phyloP scores from a whole-genome alignment of 306 rosid species.

The Hippophae tibetana region DNA sequence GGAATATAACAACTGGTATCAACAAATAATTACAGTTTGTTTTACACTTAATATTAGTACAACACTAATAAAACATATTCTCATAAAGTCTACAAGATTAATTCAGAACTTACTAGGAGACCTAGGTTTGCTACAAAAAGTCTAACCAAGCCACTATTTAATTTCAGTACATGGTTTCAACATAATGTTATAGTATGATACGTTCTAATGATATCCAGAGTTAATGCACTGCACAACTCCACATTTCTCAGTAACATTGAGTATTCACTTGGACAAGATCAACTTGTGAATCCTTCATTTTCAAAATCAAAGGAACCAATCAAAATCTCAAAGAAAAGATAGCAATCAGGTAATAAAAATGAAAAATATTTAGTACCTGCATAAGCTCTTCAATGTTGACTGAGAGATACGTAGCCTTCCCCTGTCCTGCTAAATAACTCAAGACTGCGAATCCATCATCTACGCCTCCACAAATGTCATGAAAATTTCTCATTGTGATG shows the following conservation, averaged over 20 bases:
- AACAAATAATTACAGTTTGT: too few relatives aligned
- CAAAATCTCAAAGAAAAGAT: not conserved
- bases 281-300: not conserved
- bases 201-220: not conserved
- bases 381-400: slow-evolving; percentile 34
- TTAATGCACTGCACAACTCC: not conserved
- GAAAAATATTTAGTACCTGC: slow-evolving; percentile 39
- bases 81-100: not conserved
- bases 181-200: too few relatives aligned
- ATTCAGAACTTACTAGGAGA: not conserved
- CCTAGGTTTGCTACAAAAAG: not conserved
- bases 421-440: slow-evolving; percentile 52
- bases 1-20: too few relatives aligned
- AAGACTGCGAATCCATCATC: slow-evolving; percentile 56
- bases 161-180: too few relatives aligned
- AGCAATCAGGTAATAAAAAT: not conserved
- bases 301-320: not conserved
- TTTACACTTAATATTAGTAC: too few relatives aligned
- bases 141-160: not conserved
- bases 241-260: not conserved
- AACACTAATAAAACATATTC: too few relatives aligned
- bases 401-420: slow-evolving; percentile 54
- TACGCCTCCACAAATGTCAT: slow-evolving; percentile 54
- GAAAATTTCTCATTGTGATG: slow-evolving; percentile 59
- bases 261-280: not conserved